Conservation (phyloP, 2,329 filamentous ascomycete genomes). For the Colletotrichum scovillei region DNA sequence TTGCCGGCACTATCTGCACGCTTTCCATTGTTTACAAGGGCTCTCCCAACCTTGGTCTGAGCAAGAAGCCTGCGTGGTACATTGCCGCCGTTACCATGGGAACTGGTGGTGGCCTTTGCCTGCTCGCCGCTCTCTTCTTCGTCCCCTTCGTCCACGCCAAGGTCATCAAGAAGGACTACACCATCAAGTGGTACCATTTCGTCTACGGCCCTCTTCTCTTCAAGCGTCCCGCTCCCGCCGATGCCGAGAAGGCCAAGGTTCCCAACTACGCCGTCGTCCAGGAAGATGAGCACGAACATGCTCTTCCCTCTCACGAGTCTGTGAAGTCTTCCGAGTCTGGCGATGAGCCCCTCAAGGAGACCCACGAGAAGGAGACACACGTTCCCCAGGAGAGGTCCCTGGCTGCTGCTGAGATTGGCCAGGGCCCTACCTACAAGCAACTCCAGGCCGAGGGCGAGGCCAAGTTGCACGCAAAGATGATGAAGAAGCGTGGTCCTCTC, state of each 20-base stretch:
- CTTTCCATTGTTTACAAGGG: conserved; percentile 86
- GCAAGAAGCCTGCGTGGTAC: conserved; percentile 75
- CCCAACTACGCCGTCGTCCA: conserved; percentile 85
- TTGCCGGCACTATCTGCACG: conserved; percentile 79
- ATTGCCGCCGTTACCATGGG: conserved; percentile 76
- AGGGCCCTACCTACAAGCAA: conserved; percentile 68
- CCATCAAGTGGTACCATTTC: conserved; percentile 72
- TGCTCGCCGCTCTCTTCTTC: conserved; percentile 76
- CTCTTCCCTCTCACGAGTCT: conserved; percentile 44
- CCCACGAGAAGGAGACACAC: conserved; percentile 45
- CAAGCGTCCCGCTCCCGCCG: conserved; percentile 65
- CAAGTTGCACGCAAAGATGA: conserved; percentile 71
- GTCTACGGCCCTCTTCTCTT: conserved; percentile 73
- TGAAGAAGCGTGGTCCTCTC: conserved; percentile 73
- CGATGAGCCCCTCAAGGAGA: conserved; percentile 58
- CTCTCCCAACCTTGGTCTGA: conserved; percentile 73
- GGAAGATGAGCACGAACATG: conserved; percentile 61
- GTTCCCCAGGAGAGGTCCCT: conserved; percentile 43
- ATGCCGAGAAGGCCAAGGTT: conserved; percentile 69
- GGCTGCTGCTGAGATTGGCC: conserved; percentile 57
- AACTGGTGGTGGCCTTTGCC: conserved; percentile 67
- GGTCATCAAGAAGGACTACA: conserved; percentile 76
- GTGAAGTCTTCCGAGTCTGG: conserved; percentile 36
- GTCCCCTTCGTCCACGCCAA: conserved; percentile 75
- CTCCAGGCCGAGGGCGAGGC: conserved; percentile 67